Conservation (phyloP, 2,329 filamentous ascomycete genomes). For the Didymella pinodella region DNA sequence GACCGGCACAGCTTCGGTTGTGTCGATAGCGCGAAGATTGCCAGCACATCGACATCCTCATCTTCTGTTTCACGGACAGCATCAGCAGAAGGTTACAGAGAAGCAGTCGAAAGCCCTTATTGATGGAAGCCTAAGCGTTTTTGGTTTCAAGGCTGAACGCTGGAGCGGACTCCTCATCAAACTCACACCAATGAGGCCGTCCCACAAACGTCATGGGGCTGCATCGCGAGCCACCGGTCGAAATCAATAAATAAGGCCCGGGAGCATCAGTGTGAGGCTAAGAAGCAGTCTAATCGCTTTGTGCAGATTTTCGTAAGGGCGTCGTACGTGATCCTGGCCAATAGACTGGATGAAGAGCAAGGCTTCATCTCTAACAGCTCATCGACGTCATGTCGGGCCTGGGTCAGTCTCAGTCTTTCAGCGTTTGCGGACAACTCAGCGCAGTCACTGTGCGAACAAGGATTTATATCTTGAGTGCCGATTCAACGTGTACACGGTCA, state of each 20-base stretch:
- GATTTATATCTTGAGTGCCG: not conserved
- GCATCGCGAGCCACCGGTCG: not conserved
- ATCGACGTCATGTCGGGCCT: not conserved
- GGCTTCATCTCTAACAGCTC: not conserved
- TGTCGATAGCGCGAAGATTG: not conserved
- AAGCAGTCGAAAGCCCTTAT: not conserved
- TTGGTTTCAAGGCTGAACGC: not conserved
- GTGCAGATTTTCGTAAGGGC: not conserved
- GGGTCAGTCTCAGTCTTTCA: not conserved
- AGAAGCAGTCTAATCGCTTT: not conserved
- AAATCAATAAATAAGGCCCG: not conserved
- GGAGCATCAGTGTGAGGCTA: not conserved
- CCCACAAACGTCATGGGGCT: not conserved
- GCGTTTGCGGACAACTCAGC: slow-evolving; percentile 7
- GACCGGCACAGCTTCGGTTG: slow-evolving; percentile 3
- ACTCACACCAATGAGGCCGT: not conserved
- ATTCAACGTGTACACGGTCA: not conserved
- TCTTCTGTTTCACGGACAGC: not conserved
- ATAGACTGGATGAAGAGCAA: not conserved
- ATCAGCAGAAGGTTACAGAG: not conserved
- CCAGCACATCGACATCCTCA: slow-evolving; percentile 5
- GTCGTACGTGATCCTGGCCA: not conserved
- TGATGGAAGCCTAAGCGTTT: too few relatives aligned
- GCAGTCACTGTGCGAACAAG: not conserved
- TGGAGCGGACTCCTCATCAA: not conserved